Evolutionary conservation across 1,139 yeast genomes (phyloP), one percentile per base, ranked within the genome.

Genomic region (Blastobotrys apis): DNA sequence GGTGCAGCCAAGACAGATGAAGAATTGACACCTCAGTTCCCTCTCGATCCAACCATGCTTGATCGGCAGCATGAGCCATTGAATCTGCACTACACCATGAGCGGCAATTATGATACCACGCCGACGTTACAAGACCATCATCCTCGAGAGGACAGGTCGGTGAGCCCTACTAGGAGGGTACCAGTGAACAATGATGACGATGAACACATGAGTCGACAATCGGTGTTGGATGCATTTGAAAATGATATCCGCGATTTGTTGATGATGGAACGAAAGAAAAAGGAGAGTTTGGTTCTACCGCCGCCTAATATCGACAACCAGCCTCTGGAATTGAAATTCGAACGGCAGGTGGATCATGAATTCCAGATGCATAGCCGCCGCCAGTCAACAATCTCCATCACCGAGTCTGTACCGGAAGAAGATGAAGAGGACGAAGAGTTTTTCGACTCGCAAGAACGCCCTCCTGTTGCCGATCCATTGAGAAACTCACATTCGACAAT

Each of bases 161-260:
- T n/a, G n/a, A n/a, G n/a, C n/a, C n/a, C n/a, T n/a, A n/a, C n/a
- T n/a, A n/a, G n/a, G n/a, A n/a, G n/a, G n/a, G n/a, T n/a, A n/a
- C n/a, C n/a, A n/a, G n/a, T n/a, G n/a, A n/a, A n/a, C n/a, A n/a
- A n/a, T n/a, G n/a, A n/a, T n/a, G n/a, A n/a, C n/a, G n/a, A n/a
- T n/a, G n/a, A n/a, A n/a, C 31, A 33, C 29, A 49, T 49, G 53
- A 44, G 47, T 21, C 43, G 51, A 10, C 45, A 45, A 31, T 45
- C 50, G 8, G 52, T 51, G 2, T 44, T 52, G 31, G 53, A 51
- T 20, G 54, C 52, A 20, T 52, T 52, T 34, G 55, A 51, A 31
- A 51, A 46, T 20, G 55, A 52, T 39, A 47, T 52, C 20, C 44
- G 47, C 15, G 54, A 52, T 25, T 44, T 52, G 10, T 35, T 50